Evolutionary conservation across 1,284 basidiomycete genomes (phyloP), one percentile per base, ranked within the genome.

Genomic region (Bjerkandera adusta): DNA sequence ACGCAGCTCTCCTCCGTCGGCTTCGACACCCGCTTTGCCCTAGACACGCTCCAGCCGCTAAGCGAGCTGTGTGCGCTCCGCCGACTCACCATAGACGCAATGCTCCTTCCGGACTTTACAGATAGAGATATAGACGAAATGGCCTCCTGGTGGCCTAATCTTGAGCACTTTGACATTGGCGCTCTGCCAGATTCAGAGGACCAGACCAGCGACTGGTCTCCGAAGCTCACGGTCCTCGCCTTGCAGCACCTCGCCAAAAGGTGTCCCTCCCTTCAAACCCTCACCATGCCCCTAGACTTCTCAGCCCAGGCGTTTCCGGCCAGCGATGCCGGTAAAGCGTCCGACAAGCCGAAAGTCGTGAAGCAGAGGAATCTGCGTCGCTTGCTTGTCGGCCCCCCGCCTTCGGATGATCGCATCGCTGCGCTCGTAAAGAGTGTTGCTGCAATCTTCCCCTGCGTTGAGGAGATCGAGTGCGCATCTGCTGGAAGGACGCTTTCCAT

Each of bases 91-190:
- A 59, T 78, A 39, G 71, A 75, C 48, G 66, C 68, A 4, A 69
- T 64, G 7, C 47, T 72, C 40, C 68, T 74, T 7, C 67, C 68
- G 4, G 53, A 59, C 38, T 47, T 79, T 15, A 60, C 55, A n/a
- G 74, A 79, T 51, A 29, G 54, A 15, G 71, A 72, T 36, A 53
- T 79, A 18, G 68, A 62, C 29, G 57, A 62, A 39, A 55, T 79
- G 42, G 54, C 66, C 10, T 57, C 49, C n/a, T 76, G 71, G 69
- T 63, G 61, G 60, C 56, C 56, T 2, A 27, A 56, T 25, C 63
- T 81, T 13, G 58, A 66, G 25, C 62, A 67, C 43, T 68, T 81
- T 36, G 67, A 77, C 49, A 56, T 80, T 3, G 74, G 75, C 2
- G 57, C 62, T 1, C 45, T 60, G 3, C 47, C 50, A 21, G 43